Conservation (phyloP, 1,139 yeast species). For the Nakaseomyces uthaithaninus region DNA sequence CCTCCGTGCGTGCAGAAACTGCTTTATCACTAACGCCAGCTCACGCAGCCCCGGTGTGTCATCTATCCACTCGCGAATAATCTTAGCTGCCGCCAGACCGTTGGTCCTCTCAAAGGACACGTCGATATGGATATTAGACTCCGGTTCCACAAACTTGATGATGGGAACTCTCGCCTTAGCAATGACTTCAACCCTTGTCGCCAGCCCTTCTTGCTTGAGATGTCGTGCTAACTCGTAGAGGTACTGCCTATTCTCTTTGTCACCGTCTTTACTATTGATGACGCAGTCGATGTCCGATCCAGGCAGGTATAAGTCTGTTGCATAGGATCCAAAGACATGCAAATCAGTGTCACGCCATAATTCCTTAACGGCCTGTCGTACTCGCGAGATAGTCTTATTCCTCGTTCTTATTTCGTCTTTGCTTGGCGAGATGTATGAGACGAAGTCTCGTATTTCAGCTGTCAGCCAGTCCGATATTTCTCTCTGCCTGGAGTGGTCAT, state of each 20-base stretch:
- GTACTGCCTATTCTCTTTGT: slow-evolving; percentile 58
- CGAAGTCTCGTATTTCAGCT: slow-evolving; percentile 79
- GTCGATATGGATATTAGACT: slow-evolving; percentile 72
- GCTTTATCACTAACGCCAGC: slow-evolving; percentile 79
- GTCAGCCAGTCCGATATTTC: slow-evolving; percentile 87
- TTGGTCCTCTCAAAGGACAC: slow-evolving; percentile 84
- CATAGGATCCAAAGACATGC: slow-evolving; percentile 90
- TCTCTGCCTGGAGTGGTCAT: slow-evolving; percentile 64
- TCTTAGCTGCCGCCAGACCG: slow-evolving; percentile 78
- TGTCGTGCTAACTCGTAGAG: slow-evolving; percentile 69
- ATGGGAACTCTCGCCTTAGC: slow-evolving; percentile 97
- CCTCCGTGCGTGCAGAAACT: slow-evolving; percentile 70
- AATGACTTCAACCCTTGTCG: slow-evolving; percentile 73
- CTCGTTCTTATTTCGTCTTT: slow-evolving; percentile 63
- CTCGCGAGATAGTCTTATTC: slow-evolving; percentile 54
- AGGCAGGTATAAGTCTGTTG: slow-evolving; percentile 88
- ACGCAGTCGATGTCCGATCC: slow-evolving; percentile 98
- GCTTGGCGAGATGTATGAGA: slow-evolving; percentile 81
- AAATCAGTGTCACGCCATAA: slow-evolving; percentile 81
- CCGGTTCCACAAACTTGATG: slow-evolving; percentile 78
- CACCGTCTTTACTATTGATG: slow-evolving; percentile 55
- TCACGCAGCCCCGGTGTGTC: slow-evolving; percentile 78
- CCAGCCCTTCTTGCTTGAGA: slow-evolving; percentile 54
- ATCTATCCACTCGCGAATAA: slow-evolving; percentile 68
- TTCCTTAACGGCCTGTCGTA: slow-evolving; percentile 48